Percentiles rank a stretch among this genome's conserved stretches.
Evolutionary conservation across 345 rosid species (phyloP).

Genomic region (Eucalyptus melliodora): DNA sequence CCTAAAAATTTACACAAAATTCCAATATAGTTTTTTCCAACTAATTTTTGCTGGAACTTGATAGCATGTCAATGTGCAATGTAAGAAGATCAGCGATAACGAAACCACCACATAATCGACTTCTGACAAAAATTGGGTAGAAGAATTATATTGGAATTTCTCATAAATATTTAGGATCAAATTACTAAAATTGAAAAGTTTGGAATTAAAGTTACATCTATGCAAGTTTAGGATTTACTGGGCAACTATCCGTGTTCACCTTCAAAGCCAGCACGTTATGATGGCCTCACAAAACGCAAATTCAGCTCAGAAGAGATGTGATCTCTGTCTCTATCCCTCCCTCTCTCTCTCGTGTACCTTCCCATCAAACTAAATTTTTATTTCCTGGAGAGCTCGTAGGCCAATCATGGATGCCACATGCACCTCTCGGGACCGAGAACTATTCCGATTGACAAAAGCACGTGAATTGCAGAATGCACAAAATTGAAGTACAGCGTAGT

Average conservation of each 20-base stretch:
- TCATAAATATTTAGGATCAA: rapidly evolving
- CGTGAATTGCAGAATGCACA: background rate
- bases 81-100: background rate
- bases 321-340: background rate
- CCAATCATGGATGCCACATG: background rate
- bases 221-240: background rate
- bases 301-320: background rate
- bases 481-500: background rate
- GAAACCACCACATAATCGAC: rapidly evolving
- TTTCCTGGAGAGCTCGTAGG: background rate
- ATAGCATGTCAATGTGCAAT: rapidly evolving
- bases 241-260: background rate
- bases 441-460: background rate
- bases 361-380: background rate
- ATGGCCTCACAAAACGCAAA: background rate
- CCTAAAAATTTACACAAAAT: background rate
- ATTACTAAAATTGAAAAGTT: background rate
- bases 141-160: background rate
- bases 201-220: rapidly evolving
- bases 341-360: background rate
- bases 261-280: background rate
- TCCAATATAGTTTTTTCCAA: rapidly evolving
- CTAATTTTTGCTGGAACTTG: rapidly evolving
- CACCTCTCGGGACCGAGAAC: background rate
- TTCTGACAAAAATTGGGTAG: rapidly evolving